These are phyloP conservation scores for Aureobasidium sp. DNA, from an alignment of 2,329 filamentous ascomycete genomes.

Conservation along the genomic window DNA sequence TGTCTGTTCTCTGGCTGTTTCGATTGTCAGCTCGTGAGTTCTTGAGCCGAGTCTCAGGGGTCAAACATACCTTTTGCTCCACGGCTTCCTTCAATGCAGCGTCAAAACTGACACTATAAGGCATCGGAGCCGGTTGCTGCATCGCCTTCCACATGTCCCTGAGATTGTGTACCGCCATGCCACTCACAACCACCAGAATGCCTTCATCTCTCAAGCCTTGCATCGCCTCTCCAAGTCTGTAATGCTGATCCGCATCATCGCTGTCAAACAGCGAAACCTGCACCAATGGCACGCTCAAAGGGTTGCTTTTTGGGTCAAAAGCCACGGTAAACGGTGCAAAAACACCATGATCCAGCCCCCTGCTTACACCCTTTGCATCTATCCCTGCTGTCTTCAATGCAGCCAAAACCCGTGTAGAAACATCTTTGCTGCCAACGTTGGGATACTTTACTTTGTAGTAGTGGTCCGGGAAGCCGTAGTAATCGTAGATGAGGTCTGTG, in stretches of 20 bases:
- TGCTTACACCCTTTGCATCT: constrained; percentile 50
- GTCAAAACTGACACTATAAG: constrained; percentile 32
- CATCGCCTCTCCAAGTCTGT: constrained; percentile 60
- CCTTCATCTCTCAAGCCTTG: constrained; percentile 59
- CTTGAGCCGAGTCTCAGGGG: neutral
- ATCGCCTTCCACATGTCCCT: constrained; percentile 26
- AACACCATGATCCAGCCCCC: constrained; percentile 69
- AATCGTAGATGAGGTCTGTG: constrained; percentile 66
- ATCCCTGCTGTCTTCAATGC: constrained; percentile 54
- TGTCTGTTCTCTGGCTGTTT: constrained; percentile 24
- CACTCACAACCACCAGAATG: constrained; percentile 62
- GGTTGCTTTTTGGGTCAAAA: constrained; percentile 33
- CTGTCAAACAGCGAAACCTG: constrained; percentile 63
- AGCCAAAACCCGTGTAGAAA: constrained; percentile 54
- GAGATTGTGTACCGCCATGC: constrained; percentile 56
- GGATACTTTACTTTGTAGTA: constrained; percentile 64
- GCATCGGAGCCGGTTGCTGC: constrained; percentile 22
- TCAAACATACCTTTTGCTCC: constrained; percentile 20
- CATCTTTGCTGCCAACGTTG: constrained; percentile 52
- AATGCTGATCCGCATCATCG: constrained; percentile 60
- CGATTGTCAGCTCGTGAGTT: neutral
- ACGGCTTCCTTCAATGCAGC: constrained; percentile 29
- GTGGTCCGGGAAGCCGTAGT: constrained; percentile 63
- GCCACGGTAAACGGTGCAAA: constrained; percentile 63
- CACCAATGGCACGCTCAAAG: constrained; percentile 52